These are phyloP conservation scores for Pneumocystis canis DNA, from an alignment of 1,139 yeast genomes.

Conservation along the genomic window DNA sequence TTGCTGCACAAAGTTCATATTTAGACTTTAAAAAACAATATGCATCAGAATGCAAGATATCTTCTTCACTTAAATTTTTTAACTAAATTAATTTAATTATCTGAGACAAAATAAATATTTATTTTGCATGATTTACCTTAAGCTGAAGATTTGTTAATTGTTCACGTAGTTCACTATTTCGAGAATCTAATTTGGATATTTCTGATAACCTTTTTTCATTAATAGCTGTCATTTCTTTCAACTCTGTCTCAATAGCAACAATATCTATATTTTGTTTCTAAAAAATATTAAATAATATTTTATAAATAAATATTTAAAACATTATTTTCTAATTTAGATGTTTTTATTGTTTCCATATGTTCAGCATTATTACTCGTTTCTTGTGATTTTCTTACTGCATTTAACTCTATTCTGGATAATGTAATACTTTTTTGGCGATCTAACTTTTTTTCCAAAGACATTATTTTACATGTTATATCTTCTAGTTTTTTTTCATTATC, in stretches of 20 bases:
- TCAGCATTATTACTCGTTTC: not conserved
- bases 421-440: constrained; percentile 10
- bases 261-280: not conserved
- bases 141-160: not conserved
- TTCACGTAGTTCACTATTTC: not conserved
- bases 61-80: not conserved
- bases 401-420: constrained; percentile 4
- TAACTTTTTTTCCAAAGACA: constrained; percentile 8
- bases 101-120: not conserved
- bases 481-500: constrained; percentile 9
- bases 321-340: not conserved
- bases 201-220: not conserved
- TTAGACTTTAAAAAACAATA: constrained; percentile 1
- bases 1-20: constrained; percentile 8
- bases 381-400: not conserved
- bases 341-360: not conserved
- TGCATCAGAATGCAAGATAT: constrained; percentile 2
- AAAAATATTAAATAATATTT: not conserved
- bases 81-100: not conserved
- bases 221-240: not conserved
- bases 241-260: not conserved
- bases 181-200: not conserved
- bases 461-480: constrained; percentile 12
- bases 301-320: not conserved
- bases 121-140: not conserved